Evolutionary conservation across 306 rosid species (phyloP), one percentile per base, ranked within the genome.

Genomic region (Cucurbita moschata): DNA sequence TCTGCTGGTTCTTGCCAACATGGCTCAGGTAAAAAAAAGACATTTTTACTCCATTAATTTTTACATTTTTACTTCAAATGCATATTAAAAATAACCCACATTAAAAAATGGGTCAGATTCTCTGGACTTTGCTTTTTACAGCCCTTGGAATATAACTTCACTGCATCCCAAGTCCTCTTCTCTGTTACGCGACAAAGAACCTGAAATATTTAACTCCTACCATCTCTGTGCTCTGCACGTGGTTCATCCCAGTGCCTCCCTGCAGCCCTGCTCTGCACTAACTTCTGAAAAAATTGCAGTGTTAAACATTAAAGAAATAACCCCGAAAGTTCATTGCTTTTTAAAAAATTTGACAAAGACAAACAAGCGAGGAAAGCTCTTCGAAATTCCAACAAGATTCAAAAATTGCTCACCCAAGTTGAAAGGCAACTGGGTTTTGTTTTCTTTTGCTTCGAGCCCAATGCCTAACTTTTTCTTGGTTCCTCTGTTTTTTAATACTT

Each of bases 1-100:
- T 71, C 97, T 94, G 39, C 87, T 94, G 38, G 99, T 94, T 75
- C 92, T 94, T 5, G 96, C 99, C 43, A 91, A 94, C 82, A 91
- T 89, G 76, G 99, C 99, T 78, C 99, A 94, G 97, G 99, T 94
- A 81, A 79, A 54, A 74, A 55, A 5, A 47, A 0, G 63, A 61
- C 2, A 23, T 23, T 23, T 23, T 23, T 23, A 39, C 50, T 63
- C 15, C 12, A n/a, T 63, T 63, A 63, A 40, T 40, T 9, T 65
- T 21, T 21, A 18, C 35, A 30, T 30, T 30, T 30, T 30, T 30
- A 30, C 35, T 26, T 65, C 11, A 0, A 39, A 63, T 8, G 49
- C 50, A 63, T 37, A 30, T 4, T 16, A 7, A 37, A 61, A 61
- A 16, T n/a, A 37, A 61, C 67, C 46, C 12, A 60, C 67, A 61